Conservation (phyloP, 805 yeast species). For the Suhomyces sp. region DNA sequence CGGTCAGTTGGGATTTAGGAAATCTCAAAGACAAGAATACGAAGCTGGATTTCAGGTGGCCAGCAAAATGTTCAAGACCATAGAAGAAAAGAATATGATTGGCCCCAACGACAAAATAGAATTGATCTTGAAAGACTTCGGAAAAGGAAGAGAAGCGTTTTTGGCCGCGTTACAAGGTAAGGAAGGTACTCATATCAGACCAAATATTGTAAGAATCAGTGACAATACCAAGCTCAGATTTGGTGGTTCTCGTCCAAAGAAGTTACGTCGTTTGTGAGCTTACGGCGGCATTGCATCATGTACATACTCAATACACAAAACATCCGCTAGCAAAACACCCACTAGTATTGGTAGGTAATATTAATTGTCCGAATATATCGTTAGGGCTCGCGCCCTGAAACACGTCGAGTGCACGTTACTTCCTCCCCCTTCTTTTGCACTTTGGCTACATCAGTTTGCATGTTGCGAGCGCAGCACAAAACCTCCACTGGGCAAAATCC, state of each 20-base stretch:
- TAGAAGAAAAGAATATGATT: conserved; percentile 59
- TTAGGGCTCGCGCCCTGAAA: conserved; percentile 8
- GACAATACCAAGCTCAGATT: conserved; percentile 82
- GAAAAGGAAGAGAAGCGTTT: conserved; percentile 88
- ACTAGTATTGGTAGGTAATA: background rate
- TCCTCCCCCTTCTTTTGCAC: conserved; percentile 1
- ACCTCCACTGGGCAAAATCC: background rate
- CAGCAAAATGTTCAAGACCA: conserved; percentile 64
- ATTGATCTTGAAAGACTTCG: conserved; percentile 74
- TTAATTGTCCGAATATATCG: background rate
- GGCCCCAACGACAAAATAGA: conserved; percentile 61
- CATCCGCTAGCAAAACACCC: background rate
- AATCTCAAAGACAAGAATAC: conserved; percentile 85
- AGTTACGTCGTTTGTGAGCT: conserved; percentile 63
- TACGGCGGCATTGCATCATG: conserved; percentile 7
- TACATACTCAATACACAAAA: conserved; percentile 5
- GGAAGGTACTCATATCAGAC: conserved; percentile 73
- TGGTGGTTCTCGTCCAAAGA: conserved; percentile 90
- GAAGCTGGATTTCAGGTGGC: conserved; percentile 91
- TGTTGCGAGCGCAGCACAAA: conserved; percentile 2
- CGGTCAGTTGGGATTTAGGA: conserved; percentile 86
- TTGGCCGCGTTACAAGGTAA: conserved; percentile 80
- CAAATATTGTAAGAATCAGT: conserved; percentile 63
- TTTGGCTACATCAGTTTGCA: background rate
- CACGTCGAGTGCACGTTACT: background rate